Evolutionary conservation across 805 yeast species (phyloP).

Genomic region (Helenozyma baotianmanensis): DNA sequence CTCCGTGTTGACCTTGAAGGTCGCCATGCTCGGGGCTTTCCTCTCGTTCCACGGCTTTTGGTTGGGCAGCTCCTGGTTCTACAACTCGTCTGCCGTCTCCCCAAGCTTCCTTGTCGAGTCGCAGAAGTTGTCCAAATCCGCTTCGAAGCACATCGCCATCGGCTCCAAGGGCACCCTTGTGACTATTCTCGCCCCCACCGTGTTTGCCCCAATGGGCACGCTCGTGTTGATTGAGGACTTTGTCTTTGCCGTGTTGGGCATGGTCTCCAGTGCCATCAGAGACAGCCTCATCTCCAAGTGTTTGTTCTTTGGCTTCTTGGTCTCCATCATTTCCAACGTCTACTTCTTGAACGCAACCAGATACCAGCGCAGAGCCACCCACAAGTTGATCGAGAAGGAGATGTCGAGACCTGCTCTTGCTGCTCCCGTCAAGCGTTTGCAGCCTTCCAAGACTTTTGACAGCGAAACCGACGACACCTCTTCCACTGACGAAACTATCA

Average conservation of each 20-base stretch:
- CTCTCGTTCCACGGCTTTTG: slow-evolving; percentile 63
- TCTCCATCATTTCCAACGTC: slow-evolving; percentile 76
- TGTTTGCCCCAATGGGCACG: slow-evolving; percentile 54
- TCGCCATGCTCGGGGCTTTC: slow-evolving; percentile 56
- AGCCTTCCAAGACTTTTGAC: slow-evolving; percentile 1
- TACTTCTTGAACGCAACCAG: slow-evolving; percentile 86
- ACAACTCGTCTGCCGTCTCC: slow-evolving; percentile 17
- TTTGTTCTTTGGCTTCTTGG: slow-evolving; percentile 63
- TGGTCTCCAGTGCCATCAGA: slow-evolving; percentile 63
- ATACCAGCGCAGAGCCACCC: slow-evolving; percentile 47
- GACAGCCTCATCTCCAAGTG: slow-evolving; percentile 79
- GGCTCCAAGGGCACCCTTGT: slow-evolving; percentile 51
- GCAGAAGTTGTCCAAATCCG: slow-evolving; percentile 32
- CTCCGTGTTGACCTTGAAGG: slow-evolving; percentile 50
- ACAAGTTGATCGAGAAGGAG: slow-evolving; percentile 37
- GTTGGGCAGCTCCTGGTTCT: slow-evolving; percentile 68
- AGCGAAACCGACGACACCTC: slow-evolving; percentile 13
- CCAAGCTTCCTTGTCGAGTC: slow-evolving; percentile 12
- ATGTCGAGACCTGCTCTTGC: slow-evolving; percentile 25
- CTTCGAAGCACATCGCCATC: slow-evolving; percentile 41
- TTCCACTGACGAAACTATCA: slow-evolving; percentile 21
- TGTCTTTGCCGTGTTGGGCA: slow-evolving; percentile 46
- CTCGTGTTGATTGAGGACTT: slow-evolving; percentile 61
- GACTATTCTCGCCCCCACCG: slow-evolving; percentile 52
- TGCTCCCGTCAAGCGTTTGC: neutral